These are phyloP conservation scores for Coemansia linderi DNA, from an alignment of 371 early-diverging fungal species.

Conservation along the genomic window DNA sequence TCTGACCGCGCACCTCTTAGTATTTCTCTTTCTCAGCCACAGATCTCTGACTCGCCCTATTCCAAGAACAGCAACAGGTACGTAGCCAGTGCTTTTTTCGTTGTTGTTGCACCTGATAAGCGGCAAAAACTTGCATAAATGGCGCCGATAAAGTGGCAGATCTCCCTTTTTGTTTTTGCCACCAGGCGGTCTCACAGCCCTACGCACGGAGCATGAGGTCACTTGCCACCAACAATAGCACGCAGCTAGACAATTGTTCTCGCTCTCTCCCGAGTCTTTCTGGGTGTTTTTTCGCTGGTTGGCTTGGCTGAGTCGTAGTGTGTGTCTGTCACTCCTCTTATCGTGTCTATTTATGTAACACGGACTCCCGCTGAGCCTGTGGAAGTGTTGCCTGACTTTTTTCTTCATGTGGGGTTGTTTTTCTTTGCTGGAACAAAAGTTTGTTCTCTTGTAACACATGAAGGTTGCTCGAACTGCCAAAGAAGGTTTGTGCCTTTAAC, in stretches of 20 bases:
- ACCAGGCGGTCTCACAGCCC: neutral
- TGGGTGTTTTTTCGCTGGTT: neutral
- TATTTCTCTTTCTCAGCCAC: neutral
- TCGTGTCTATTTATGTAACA: neutral
- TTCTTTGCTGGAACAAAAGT: neutral
- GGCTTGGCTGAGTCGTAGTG: neutral
- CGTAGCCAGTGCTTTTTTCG: neutral
- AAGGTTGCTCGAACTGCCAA: neutral
- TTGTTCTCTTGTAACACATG: neutral
- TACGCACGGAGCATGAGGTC: neutral
- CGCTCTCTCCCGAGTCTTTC: neutral
- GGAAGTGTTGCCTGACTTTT: neutral
- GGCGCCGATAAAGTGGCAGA: neutral
- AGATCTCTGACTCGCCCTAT: neutral
- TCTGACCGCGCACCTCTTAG: neutral
- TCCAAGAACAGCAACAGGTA: slow-evolving; percentile 4
- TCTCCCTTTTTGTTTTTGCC: neutral
- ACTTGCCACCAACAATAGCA: neutral
- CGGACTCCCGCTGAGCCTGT: neutral
- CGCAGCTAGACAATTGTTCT: neutral
- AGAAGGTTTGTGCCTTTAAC: neutral
- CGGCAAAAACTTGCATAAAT: neutral
- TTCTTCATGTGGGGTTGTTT: neutral
- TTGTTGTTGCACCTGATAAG: neutral
- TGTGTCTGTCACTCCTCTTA: slow-evolving; percentile 1